phyloP scores from a whole-genome alignment of 192 early-diverging fungal species.

The Powellomyces hirtus region DNA sequence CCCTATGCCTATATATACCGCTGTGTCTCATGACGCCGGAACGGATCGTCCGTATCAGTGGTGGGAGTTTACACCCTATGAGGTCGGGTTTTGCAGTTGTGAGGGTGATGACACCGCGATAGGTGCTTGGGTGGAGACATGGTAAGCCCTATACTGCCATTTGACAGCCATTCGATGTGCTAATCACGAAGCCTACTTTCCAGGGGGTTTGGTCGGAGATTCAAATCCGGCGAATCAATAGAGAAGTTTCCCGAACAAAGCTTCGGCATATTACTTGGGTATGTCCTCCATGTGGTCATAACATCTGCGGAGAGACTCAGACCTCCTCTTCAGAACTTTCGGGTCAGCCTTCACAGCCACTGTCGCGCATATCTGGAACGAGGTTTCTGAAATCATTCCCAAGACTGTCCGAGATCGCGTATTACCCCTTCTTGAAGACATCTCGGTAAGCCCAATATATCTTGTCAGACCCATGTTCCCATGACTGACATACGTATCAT shows the following conservation, averaged over 20 bases:
- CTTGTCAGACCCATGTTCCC: too few relatives aligned
- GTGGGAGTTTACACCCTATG: constrained; percentile 41
- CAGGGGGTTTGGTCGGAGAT: constrained; percentile 29
- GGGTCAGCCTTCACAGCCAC: constrained; percentile 46
- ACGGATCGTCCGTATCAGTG: constrained; percentile 30
- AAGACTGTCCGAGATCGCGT: background rate
- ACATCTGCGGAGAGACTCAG: too few relatives aligned
- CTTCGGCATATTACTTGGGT: too few relatives aligned
- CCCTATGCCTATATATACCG: constrained; percentile 23
- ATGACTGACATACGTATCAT: too few relatives aligned
- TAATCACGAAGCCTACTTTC: constrained; percentile 27
- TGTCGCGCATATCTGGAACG: constrained; percentile 31
- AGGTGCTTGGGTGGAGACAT: too few relatives aligned
- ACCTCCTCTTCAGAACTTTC: constrained; percentile 24
- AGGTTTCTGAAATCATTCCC: constrained; percentile 29
- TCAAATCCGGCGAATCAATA: constrained; percentile 5
- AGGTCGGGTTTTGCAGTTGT: constrained; percentile 31
- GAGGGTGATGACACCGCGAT: too few relatives aligned
- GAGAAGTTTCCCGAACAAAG: constrained; percentile 24
- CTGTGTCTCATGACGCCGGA: constrained; percentile 13
- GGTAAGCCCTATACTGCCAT: too few relatives aligned
- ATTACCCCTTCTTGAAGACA: constrained; percentile 21
- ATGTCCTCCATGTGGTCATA: background rate
- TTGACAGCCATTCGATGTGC: too few relatives aligned
- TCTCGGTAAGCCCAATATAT: constrained; percentile 18